These are phyloP conservation scores for Calamus simplicifolius DNA, from an alignment of 176 grass and related monocot genomes.

Conservation along the genomic window DNA sequence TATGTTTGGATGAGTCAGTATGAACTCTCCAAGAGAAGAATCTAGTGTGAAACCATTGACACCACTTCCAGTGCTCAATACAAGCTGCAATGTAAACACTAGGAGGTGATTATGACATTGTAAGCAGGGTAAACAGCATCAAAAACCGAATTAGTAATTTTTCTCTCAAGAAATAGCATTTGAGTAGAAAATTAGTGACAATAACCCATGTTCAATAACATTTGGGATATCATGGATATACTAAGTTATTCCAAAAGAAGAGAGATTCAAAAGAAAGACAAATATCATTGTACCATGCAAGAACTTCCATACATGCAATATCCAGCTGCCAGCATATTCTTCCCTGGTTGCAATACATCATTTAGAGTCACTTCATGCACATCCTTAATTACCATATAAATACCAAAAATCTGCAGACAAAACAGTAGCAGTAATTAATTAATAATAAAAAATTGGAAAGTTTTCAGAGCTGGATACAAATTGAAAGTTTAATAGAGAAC, in stretches of 20 bases:
- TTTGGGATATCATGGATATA: too few relatives aligned
- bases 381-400: constrained; percentile 85
- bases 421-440: not conserved
- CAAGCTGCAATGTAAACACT: constrained; percentile 36
- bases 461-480: too few relatives aligned
- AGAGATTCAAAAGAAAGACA: not conserved
- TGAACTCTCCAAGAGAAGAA: constrained; percentile 97
- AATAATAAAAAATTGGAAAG: not conserved
- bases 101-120: too few relatives aligned
- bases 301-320: constrained; percentile 99
- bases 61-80: constrained; percentile 76
- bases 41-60: constrained; percentile 96
- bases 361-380: constrained; percentile 43
- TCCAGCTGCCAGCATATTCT: constrained; percentile 84
- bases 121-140: too few relatives aligned
- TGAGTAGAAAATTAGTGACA: too few relatives aligned
- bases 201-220: too few relatives aligned
- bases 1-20: constrained; percentile 89
- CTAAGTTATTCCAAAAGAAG: not conserved
- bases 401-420: constrained; percentile 33
- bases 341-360: constrained; percentile 82
- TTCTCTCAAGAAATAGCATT: too few relatives aligned
- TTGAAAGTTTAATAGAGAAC: too few relatives aligned
- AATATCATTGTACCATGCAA: constrained; percentile 60
- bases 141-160: too few relatives aligned